Conservation (phyloP, 225 moss, liverwort and hornwort species). For the Polytrichum commune region DNA sequence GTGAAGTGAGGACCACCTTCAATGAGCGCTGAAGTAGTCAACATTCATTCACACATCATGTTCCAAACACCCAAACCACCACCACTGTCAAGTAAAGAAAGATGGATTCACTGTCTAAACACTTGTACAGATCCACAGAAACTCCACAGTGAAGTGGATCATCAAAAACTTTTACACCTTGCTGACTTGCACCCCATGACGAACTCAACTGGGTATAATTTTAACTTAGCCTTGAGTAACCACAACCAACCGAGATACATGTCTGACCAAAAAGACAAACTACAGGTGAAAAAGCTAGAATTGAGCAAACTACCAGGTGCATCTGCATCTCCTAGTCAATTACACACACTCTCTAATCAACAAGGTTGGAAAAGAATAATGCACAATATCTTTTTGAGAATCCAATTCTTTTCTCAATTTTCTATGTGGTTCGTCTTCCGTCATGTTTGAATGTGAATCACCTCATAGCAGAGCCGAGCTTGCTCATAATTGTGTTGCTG, state of each 20-base stretch:
- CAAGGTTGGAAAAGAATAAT: background rate
- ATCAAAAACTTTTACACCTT: background rate
- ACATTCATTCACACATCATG: constrained; percentile 29
- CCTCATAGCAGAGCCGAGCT: constrained; percentile 84
- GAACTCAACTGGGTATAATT: background rate
- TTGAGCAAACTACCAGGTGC: background rate
- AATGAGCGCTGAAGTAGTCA: constrained; percentile 61
- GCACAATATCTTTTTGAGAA: no score
- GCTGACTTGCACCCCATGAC: background rate
- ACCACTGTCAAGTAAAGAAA: constrained; percentile 60
- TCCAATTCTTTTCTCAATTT: no score
- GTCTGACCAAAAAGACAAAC: background rate
- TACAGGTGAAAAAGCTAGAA: no score
- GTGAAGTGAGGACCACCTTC: constrained; percentile 52
- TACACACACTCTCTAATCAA: constrained; percentile 2
- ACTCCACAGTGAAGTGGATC: constrained; percentile 4
- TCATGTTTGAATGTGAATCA: constrained; percentile 7
- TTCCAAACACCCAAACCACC: constrained; percentile 53
- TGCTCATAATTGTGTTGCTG: constrained; percentile 76
- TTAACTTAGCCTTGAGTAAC: background rate
- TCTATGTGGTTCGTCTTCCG: no score
- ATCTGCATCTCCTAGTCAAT: background rate
- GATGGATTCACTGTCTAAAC: constrained; percentile 45
- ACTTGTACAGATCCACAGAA: constrained; percentile 21
- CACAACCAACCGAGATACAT: background rate